Conservation (phyloP, 495 filamentous ascomycete species). For the Podospora comata region DNA sequence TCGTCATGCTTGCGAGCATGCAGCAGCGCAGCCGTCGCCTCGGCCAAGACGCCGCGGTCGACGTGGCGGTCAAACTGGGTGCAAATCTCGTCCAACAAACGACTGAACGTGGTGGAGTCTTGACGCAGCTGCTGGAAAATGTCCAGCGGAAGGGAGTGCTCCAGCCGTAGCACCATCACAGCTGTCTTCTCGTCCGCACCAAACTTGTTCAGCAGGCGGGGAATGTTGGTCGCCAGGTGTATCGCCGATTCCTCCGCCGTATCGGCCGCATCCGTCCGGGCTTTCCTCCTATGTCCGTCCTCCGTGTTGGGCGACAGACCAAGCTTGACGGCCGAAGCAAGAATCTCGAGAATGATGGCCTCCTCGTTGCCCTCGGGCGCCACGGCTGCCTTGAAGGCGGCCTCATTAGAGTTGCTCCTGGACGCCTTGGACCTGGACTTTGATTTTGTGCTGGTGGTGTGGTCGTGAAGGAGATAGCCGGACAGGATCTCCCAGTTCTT, state of each 20-base stretch:
- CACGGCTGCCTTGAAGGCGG: slow-evolving; percentile 60
- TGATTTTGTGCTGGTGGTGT: slow-evolving; percentile 58
- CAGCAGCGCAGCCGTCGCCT: slow-evolving; percentile 76
- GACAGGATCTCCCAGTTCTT: slow-evolving; percentile 84
- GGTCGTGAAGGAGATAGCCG: slow-evolving; percentile 88
- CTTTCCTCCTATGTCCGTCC: slow-evolving; percentile 60
- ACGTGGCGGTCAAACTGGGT: slow-evolving; percentile 90
- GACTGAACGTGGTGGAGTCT: slow-evolving; percentile 73
- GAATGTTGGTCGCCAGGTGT: slow-evolving; percentile 72
- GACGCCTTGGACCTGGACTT: slow-evolving; percentile 29
- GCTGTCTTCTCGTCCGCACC: slow-evolving; percentile 84
- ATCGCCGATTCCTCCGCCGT: slow-evolving; percentile 71
- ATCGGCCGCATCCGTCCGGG: slow-evolving; percentile 56
- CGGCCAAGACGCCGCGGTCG: slow-evolving; percentile 76
- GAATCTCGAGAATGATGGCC: slow-evolving; percentile 76
- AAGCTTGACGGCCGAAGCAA: slow-evolving; percentile 73
- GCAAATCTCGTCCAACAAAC: slow-evolving; percentile 87
- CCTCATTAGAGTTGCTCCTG: slow-evolving; percentile 46
- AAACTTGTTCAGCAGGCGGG: slow-evolving; percentile 84
- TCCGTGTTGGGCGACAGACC: slow-evolving; percentile 59
- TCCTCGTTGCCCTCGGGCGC: slow-evolving; percentile 77
- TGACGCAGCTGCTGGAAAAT: slow-evolving; percentile 87
- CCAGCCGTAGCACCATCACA: slow-evolving; percentile 78
- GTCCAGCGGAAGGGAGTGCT: slow-evolving; percentile 79
- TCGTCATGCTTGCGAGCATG: slow-evolving; percentile 85